Evolutionary conservation across 2,329 filamentous ascomycete genomes (phyloP).

Genomic region (Ceratocystis colombiana): DNA sequence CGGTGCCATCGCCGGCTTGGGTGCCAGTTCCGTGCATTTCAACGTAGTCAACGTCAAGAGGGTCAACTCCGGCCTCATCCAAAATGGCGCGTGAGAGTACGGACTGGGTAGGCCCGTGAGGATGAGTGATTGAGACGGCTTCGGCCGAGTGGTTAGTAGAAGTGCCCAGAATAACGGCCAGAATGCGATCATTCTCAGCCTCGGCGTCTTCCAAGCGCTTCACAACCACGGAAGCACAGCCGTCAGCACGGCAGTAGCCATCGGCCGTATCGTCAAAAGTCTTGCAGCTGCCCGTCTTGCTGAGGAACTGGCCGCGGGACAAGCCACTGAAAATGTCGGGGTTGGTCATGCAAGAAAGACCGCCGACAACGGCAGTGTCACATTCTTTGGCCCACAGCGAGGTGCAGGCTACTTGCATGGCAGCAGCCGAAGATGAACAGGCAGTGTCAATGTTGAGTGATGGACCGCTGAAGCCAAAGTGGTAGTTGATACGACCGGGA

Average conservation of each 20-base stretch:
- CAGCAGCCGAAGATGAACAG: conserved; percentile 63
- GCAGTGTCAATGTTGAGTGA: conserved; percentile 66
- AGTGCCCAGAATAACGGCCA: conserved; percentile 65
- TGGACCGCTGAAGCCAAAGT: conserved; percentile 65
- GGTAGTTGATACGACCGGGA: conserved; percentile 61
- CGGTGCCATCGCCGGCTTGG: conserved; percentile 70
- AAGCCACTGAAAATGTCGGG: conserved; percentile 70
- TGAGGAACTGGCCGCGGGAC: conserved; percentile 67
- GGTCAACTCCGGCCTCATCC: conserved; percentile 62
- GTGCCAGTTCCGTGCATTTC: conserved; percentile 89
- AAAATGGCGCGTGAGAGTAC: conserved; percentile 60
- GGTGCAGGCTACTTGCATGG: conserved; percentile 59
- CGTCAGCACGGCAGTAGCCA: conserved; percentile 73
- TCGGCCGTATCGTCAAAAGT: conserved; percentile 73
- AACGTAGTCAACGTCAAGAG: conserved; percentile 68
- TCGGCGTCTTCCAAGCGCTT: conserved; percentile 72
- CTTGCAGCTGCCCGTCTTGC: conserved; percentile 65
- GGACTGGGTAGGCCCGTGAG: conserved; percentile 67
- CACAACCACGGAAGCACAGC: conserved; percentile 61
- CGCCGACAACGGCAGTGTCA: conserved; percentile 71
- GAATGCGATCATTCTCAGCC: conserved; percentile 63
- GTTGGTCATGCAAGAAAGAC: conserved; percentile 68
- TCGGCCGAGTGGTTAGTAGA: conserved; percentile 75
- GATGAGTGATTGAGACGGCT: conserved; percentile 73
- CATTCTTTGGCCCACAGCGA: conserved; percentile 66